These are phyloP conservation scores for Penicillium italicum DNA, from an alignment of 2,329 filamentous ascomycete species.

Conservation along the genomic window DNA sequence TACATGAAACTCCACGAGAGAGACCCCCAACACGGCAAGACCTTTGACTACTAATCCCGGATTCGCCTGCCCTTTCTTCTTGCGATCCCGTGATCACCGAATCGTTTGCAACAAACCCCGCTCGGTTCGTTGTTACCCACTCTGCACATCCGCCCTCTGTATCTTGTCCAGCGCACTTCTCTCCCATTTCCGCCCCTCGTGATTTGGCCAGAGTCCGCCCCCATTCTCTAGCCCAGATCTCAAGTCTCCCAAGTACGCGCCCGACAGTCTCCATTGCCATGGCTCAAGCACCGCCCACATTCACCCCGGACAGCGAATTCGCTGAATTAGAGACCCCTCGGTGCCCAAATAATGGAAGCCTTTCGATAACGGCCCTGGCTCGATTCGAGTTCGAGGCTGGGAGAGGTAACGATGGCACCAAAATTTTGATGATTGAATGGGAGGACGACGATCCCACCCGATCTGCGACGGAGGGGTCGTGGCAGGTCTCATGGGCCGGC, in stretches of 20 bases:
- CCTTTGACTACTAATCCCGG: neutral
- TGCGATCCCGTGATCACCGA: neutral
- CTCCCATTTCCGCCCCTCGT: neutral
- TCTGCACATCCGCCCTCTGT: neutral
- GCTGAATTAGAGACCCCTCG: conserved; percentile 34
- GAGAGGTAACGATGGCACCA: conserved; percentile 76
- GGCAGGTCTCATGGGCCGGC: conserved; percentile 80
- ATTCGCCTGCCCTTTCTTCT: neutral
- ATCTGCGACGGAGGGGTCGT: conserved; percentile 49
- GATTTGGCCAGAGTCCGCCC: neutral
- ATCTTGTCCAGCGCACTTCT: neutral
- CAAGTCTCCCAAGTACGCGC: neutral
- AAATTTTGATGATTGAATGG: conserved; percentile 93
- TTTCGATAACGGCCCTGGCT: conserved; percentile 61
- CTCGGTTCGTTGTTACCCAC: neutral
- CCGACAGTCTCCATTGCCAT: neutral
- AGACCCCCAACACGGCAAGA: neutral
- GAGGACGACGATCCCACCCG: conserved; percentile 57
- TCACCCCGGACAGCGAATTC: conserved; percentile 32
- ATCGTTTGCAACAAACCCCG: neutral
- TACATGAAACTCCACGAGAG: neutral
- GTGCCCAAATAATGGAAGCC: conserved; percentile 17
- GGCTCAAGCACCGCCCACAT: neutral
- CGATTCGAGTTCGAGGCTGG: conserved; percentile 83
- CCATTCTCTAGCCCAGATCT: neutral